Percentiles rank a stretch among this genome's conserved stretches.
Evolutionary conservation across 805 yeast genomes (phyloP).

Genomic region (Ogataea pignaliae): DNA sequence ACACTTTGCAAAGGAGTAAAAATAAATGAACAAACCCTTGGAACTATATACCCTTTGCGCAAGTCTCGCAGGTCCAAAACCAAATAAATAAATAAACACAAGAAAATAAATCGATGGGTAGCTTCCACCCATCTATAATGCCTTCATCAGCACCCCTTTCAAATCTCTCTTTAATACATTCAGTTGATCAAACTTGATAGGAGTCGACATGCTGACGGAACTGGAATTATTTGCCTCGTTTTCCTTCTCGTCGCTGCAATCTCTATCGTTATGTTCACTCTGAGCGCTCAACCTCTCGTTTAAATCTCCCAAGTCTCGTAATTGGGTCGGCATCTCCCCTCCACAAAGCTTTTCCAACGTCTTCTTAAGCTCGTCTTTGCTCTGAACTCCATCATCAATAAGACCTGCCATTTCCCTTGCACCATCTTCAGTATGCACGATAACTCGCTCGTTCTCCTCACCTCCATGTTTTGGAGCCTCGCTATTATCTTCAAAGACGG

Average conservation of each 20-base stretch:
- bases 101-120: neutral
- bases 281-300: too few species aligned
- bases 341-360: constrained; percentile 16
- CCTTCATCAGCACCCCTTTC: constrained; percentile 14
- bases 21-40: too few species aligned
- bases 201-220: constrained; percentile 16
- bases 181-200: constrained; percentile 15
- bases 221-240: constrained; percentile 4
- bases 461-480: constrained; percentile 1
- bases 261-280: too few species aligned
- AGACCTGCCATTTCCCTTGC: constrained; percentile 7
- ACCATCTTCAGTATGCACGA: constrained; percentile 15
- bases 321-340: neutral
- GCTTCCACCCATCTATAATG: constrained; percentile 3
- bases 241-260: constrained; percentile 2
- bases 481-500: constrained; percentile 13
- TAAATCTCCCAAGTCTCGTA: too few species aligned
- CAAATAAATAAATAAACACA: neutral
- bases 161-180: constrained; percentile 16
- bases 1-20: too few species aligned
- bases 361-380: constrained; percentile 15
- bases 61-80: neutral
- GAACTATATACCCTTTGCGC: too few species aligned
- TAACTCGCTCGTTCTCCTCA: neutral
- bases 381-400: constrained; percentile 7